These are phyloP conservation scores for Mortierella sp. DNA, from an alignment of 371 early-diverging fungal species.

Conservation along the genomic window DNA sequence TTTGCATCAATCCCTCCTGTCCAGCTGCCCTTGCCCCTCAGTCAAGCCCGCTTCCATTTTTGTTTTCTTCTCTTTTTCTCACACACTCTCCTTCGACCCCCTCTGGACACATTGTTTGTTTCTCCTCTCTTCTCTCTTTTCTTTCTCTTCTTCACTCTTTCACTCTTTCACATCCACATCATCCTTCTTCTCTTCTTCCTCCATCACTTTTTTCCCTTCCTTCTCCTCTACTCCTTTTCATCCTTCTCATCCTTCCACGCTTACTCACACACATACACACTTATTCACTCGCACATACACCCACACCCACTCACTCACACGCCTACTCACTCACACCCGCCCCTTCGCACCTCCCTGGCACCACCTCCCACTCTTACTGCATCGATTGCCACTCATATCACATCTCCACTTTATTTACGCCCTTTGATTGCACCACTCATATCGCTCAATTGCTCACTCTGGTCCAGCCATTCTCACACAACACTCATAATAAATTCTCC, in stretches of 20 bases:
- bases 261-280: neutral
- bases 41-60: neutral
- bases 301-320: neutral
- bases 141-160: slow-evolving; percentile 3
- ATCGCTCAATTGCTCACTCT: slow-evolving; percentile 3
- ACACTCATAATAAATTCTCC: too few species aligned
- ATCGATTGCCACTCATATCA: neutral
- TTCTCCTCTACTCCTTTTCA: neutral
- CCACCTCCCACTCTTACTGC: neutral
- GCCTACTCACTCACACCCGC: neutral
- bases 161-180: neutral
- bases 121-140: slow-evolving; percentile 1
- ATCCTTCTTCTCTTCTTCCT: neutral
- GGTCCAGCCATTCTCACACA: neutral
- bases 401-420: neutral
- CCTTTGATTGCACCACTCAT: slow-evolving; percentile 8
- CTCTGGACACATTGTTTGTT: neutral
- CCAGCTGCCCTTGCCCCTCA: neutral
- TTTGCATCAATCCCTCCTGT: too few species aligned
- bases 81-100: neutral
- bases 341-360: neutral
- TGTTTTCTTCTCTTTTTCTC: neutral
- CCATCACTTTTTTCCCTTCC: neutral
- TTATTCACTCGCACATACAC: neutral
- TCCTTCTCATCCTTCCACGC: neutral